Conservation (phyloP, 805 yeast genomes). For the Hanseniaspora taiwanica region DNA sequence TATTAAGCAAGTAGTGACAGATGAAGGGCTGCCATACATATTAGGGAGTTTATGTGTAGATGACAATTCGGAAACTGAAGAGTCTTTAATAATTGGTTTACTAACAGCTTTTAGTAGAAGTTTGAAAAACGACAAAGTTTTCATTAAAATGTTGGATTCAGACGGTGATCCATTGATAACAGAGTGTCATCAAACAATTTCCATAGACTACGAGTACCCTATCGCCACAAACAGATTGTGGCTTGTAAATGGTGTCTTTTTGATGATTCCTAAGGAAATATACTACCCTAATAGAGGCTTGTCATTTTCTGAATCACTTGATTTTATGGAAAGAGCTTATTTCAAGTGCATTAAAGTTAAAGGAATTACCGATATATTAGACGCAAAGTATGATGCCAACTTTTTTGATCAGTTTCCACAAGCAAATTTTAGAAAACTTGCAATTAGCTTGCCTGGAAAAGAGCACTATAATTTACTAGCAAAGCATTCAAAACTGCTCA, state of each 20-base stretch:
- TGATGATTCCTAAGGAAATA: slow-evolving; percentile 27
- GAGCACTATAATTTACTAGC: neutral
- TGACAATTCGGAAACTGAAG: slow-evolving; percentile 33
- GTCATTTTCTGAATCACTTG: slow-evolving; percentile 27
- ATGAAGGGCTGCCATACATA: slow-evolving; percentile 12
- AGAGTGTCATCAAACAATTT: slow-evolving; percentile 34
- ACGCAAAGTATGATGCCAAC: neutral
- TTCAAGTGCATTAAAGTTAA: slow-evolving; percentile 23
- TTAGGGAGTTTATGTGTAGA: slow-evolving; percentile 24
- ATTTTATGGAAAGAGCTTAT: slow-evolving; percentile 26
- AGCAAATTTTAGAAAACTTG: slow-evolving; percentile 11
- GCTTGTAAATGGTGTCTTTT: slow-evolving; percentile 31
- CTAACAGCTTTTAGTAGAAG: slow-evolving; percentile 26
- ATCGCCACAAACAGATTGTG: slow-evolving; percentile 35
- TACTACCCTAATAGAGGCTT: slow-evolving; percentile 25
- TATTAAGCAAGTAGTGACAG: slow-evolving; percentile 12
- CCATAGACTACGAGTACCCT: slow-evolving; percentile 32
- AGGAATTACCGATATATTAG: slow-evolving; percentile 8
- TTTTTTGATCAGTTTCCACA: slow-evolving; percentile 16
- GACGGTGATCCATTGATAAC: slow-evolving; percentile 45
- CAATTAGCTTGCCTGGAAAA: neutral
- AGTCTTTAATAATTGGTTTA: slow-evolving; percentile 30
- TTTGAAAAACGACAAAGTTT: slow-evolving; percentile 21
- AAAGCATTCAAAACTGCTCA: neutral
- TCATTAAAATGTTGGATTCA: slow-evolving; percentile 34